A percentile compares a stretch with the other conserved stretches of the same genome.
Evolutionary conservation across 129 eudicot genomes (phyloP).

Genomic region (Chrysanthemum lavandulifolium): DNA sequence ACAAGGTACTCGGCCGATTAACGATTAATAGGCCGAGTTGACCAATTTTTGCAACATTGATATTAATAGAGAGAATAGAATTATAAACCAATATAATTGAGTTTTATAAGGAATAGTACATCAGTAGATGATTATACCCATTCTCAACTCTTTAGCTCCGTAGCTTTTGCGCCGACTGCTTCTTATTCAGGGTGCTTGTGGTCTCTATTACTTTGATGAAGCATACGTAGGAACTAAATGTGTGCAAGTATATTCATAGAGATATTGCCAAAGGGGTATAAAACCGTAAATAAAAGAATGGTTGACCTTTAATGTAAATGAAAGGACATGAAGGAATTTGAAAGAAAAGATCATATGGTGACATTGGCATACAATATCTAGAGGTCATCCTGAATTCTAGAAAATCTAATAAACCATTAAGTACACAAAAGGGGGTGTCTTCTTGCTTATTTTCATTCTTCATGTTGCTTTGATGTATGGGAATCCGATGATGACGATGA

Average conservation of each 20-base stretch:
- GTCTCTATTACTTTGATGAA: neutral
- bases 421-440: neutral
- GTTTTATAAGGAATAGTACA: neutral
- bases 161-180: no score
- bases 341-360: neutral
- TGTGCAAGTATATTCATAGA: neutral
- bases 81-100: neutral
- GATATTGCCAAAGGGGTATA: neutral
- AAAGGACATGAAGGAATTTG: no score
- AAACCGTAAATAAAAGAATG: neutral
- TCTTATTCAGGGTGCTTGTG: neutral
- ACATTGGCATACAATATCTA: neutral
- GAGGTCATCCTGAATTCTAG: neutral
- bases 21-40: no score
- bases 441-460: slow-evolving; percentile 10
- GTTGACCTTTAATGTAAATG: neutral
- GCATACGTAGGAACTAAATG: neutral
- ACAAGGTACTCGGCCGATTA: no score
- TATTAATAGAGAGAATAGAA: neutral
- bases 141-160: no score
- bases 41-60: no score
- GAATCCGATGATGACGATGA: neutral
- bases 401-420: neutral
- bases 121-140: no score
- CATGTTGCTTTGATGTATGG: neutral